Conservation (phyloP, 2,329 filamentous ascomycete species). For the Exophiala dermatitidis region DNA sequence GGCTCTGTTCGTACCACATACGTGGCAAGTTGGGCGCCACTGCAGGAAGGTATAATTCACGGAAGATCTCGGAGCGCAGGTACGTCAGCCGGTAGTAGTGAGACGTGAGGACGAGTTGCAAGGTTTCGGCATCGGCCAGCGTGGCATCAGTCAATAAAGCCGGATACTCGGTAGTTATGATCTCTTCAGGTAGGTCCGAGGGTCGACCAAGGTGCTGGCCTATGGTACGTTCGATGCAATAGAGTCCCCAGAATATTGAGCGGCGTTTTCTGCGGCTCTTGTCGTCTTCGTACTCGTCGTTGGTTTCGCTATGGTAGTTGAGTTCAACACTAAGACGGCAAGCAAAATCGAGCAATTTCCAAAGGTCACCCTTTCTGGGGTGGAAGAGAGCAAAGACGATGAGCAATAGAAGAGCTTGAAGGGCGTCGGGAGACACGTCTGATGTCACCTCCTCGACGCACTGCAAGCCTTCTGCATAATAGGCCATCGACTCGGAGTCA, state of each 20-base stretch:
- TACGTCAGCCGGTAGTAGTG: constrained; percentile 35
- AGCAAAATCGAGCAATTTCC: constrained; percentile 29
- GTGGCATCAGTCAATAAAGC: constrained; percentile 18
- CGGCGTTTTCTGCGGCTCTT: constrained; percentile 24
- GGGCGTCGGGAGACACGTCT: constrained; percentile 27
- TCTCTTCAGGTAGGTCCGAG: constrained; percentile 34
- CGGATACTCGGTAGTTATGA: constrained; percentile 35
- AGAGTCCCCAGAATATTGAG: constrained; percentile 34
- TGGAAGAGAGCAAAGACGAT: constrained; percentile 28
- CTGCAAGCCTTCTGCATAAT: constrained; percentile 28
- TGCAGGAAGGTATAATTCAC: constrained; percentile 30
- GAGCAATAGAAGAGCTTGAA: constrained; percentile 29
- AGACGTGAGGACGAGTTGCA: constrained; percentile 29
- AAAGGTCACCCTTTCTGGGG: constrained; percentile 28
- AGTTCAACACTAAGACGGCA: constrained; percentile 31
- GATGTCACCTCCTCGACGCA: constrained; percentile 31
- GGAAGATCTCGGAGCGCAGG: constrained; percentile 34
- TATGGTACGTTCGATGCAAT: constrained; percentile 34
- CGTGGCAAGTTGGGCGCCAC: constrained; percentile 24
- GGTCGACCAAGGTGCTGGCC: constrained; percentile 35
- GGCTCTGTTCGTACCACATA: constrained; percentile 29
- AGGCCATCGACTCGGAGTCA: constrained; percentile 23
- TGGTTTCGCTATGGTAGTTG: constrained; percentile 32
- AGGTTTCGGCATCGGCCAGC: constrained; percentile 14
- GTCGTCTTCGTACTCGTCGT: constrained; percentile 27